phyloP scores from a whole-genome alignment of 176 grass and related monocot species.

The Juncus effusus region DNA sequence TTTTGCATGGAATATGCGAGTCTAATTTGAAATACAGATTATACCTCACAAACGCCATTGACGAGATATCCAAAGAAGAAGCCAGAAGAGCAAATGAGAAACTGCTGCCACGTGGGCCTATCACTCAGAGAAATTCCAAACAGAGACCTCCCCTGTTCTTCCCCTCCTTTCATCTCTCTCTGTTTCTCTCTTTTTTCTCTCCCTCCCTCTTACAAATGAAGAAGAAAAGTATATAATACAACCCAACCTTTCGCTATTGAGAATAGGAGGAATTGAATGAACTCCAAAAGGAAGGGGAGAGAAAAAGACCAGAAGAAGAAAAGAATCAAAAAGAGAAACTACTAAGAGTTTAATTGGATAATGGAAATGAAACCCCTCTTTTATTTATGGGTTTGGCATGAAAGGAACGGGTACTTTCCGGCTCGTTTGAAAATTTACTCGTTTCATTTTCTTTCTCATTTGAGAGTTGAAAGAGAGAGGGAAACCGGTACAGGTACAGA shows the following conservation, averaged over 20 bases:
- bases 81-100: conserved; percentile 75
- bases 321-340: conserved; percentile 8
- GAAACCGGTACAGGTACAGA: neutral
- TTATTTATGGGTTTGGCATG: neutral
- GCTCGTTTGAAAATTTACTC: neutral
- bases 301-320: neutral
- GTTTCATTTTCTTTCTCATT: neutral
- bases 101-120: conserved; percentile 80
- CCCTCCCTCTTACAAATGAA: conserved; percentile 1
- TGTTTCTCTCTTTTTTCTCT: neutral
- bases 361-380: neutral
- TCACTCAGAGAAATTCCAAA: conserved; percentile 67
- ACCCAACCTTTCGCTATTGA: no score
- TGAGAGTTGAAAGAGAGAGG: neutral
- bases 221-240: neutral
- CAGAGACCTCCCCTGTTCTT: conserved; percentile 57
- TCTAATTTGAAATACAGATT: neutral
- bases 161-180: conserved; percentile 34
- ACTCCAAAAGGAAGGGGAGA: conserved; percentile 1
- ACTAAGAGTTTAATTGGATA: neutral
- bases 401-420: neutral
- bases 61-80: conserved; percentile 97
- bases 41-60: conserved; percentile 95
- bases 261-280: neutral
- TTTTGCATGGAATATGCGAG: neutral